These are phyloP conservation scores for Antarctomyces pellizariae DNA, from an alignment of 495 filamentous ascomycete species.

Conservation along the genomic window DNA sequence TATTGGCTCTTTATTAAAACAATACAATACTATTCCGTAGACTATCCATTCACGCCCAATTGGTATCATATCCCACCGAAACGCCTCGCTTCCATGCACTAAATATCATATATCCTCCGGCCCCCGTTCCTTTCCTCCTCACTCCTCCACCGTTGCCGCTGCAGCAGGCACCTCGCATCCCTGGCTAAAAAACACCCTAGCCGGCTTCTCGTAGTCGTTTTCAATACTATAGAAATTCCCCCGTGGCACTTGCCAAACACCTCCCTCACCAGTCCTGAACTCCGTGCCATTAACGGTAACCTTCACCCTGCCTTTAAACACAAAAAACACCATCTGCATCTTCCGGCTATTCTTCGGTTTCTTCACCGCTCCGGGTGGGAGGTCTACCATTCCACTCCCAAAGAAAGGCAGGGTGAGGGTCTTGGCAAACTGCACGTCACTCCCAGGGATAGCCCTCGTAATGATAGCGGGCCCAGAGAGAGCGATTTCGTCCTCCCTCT, in stretches of 20 bases:
- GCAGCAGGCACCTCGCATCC: slow-evolving; percentile 47
- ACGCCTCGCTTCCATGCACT: too few species aligned
- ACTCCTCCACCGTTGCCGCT: too few species aligned
- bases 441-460: slow-evolving; percentile 47
- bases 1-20: too few species aligned
- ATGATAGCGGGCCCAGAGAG: slow-evolving; percentile 53
- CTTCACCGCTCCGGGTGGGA: slow-evolving; percentile 64
- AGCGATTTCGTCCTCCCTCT: slow-evolving; percentile 41
- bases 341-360: slow-evolving; percentile 69
- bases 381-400: slow-evolving; percentile 67
- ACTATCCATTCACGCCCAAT: too few species aligned
- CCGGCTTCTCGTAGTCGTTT: slow-evolving; percentile 42
- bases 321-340: slow-evolving; percentile 92
- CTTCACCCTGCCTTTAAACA: slow-evolving; percentile 49
- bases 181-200: slow-evolving; percentile 68
- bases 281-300: slow-evolving; percentile 59
- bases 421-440: slow-evolving; percentile 68
- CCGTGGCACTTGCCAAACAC: slow-evolving; percentile 81
- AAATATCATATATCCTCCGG: too few species aligned
- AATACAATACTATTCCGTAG: too few species aligned
- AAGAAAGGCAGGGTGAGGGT: slow-evolving; percentile 64
- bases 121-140: too few species aligned
- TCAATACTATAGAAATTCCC: slow-evolving; percentile 71
- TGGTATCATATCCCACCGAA: too few species aligned
- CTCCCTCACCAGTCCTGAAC: slow-evolving; percentile 66